Base-by-base conservation (phyloP, 2,329 filamentous ascomycete genomes). In the Monosporascus sp. region DNA sequence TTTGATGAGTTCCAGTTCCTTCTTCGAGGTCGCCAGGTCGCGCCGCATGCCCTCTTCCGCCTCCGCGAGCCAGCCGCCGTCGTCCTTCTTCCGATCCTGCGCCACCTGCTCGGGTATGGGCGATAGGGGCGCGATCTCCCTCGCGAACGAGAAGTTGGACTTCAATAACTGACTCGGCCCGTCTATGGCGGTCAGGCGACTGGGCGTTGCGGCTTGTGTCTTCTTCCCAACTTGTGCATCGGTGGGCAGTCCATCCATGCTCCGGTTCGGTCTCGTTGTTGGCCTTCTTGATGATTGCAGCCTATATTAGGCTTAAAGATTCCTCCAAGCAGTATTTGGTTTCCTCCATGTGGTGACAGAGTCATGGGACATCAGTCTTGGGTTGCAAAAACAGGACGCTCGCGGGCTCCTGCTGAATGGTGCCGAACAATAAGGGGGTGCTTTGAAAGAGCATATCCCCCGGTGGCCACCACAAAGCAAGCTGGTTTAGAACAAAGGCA, bases 1-100 rank as follows among this genome's bases (percentile, higher is more conserved):
- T 41, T 49, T 57, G 17, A 64, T 55, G 16, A 67, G 56, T n/a
- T 61, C 58, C 3, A 67, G 55, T 48, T 68, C 65, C 22, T 58
- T 63, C 46, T 57, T 58, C 2, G 63, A 61, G 6, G 61, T 61
- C 9, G 62, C 57, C 3, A 67, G 53, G 22, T 65, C 63, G 41
- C 57, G 54, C n/a, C 48, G 51, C 40, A 65, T 51, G 11, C 45
- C 46, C 27, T 50, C 53, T 40, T 58, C 58, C 5, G 58, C 54
- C 46, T 48, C 44, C 16, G 19, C 41, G 11, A 67, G 54, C 64
- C 64, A 68, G 48, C 58, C 52, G 3, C 50, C n/a, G 24, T 50
- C 20, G n/a, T 52, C 22, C 11, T 51, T 22, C n/a, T 48, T 48
- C 41, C 20, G 11, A 9, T 43, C 24, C 37, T 49, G 38, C 7